Evolutionary conservation across 148 eudicot genomes (phyloP), one percentile per base, ranked within the genome.

Genomic region (Agrostemma githago): DNA sequence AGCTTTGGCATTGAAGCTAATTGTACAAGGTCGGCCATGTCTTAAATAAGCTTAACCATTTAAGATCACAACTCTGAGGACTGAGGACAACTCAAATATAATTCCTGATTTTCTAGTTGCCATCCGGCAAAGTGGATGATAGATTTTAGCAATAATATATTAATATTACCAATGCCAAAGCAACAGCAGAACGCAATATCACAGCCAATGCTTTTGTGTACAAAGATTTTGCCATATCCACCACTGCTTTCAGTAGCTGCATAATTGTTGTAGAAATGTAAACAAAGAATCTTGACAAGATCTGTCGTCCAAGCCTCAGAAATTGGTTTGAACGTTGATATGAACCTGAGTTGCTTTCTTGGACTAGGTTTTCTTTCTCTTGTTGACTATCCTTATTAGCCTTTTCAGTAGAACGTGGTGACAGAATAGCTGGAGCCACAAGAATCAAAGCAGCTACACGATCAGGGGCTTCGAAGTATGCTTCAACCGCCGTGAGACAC

Each of bases 381-480:
- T n/a, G 71, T 19, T 82, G 78, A 64, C 79, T 79, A 73, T 79
- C 75, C 68, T 80, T 82, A 19, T 67, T 61, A 58, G 65, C 68
- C 70, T 85, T 88, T 43, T 71, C 79, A 68, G 74, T 58, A 60
- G 80, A 71, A 38, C 77, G 73, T 8, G 97, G 97, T 57, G 97
- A 90, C 7, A 91, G 0, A 78, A 94, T 91, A 71, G 98, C 98
- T 6, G 97, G 98, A 38, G 93, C 98, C 56, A 94, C 93, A 61
- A 94, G 93, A 79, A 94, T 86, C 75, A 94, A 76, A 59, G 96
- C 98, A 83, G 98, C 96, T 77, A 94, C 85, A 4, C 88, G 87
- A 60, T 87, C 88, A 19, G 98, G 98, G 65, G 98, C 96, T 82
- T 91, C 97, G 69, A 94, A 90, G 81, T 94, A 94, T 74, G 98